Conservation (phyloP, 2,329 filamentous ascomycete species). For the Lachnellula willkommii region DNA sequence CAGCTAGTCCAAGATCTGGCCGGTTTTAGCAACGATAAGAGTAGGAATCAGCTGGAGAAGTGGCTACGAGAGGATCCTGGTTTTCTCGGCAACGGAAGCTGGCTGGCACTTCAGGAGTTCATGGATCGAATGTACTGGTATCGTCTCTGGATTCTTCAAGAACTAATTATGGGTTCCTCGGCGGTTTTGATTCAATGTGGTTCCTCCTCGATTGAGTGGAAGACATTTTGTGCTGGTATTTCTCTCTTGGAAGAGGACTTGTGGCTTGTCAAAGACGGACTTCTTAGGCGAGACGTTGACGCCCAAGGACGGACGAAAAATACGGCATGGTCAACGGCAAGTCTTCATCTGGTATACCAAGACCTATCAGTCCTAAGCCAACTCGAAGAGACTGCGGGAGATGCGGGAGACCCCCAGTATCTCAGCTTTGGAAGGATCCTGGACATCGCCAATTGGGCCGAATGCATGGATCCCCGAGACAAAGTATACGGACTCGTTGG, state of each 20-base stretch:
- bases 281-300: constrained; percentile 3
- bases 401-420: background rate
- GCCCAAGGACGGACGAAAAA: background rate
- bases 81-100: constrained; percentile 4
- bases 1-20: constrained; percentile 6
- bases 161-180: constrained; percentile 14
- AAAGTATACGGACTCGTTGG: constrained; percentile 19
- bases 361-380: constrained; percentile 9
- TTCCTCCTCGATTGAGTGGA: constrained; percentile 3
- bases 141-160: constrained; percentile 20
- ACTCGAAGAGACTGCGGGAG: background rate
- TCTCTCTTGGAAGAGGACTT: constrained; percentile 7
- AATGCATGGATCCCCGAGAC: constrained; percentile 10
- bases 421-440: constrained; percentile 5
- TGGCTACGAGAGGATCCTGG: constrained; percentile 4
- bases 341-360: constrained; percentile 11
- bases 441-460: constrained; percentile 8
- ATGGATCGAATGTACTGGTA: constrained; percentile 15
- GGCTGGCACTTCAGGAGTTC: constrained; percentile 7
- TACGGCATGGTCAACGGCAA: constrained; percentile 4
- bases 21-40: background rate
- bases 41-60: background rate
- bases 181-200: constrained; percentile 5
- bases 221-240: constrained; percentile 9
- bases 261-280: constrained; percentile 9